Base-by-base conservation (phyloP, 768 basidiomycete species). In the Termitomyces sp. region DNA sequence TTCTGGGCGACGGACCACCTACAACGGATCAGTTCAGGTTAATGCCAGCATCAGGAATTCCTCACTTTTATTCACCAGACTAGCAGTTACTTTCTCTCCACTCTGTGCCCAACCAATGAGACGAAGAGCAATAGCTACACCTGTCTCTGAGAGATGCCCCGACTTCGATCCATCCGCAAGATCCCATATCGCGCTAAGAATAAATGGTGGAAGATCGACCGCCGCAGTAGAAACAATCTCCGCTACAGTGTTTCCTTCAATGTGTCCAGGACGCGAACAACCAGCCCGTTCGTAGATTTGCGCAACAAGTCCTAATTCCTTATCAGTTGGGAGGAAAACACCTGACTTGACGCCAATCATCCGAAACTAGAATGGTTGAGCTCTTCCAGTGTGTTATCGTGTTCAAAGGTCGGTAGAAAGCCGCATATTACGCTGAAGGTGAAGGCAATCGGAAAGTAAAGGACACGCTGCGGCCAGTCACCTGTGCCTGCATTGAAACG, bases 21-120 rank as follows among this genome's bases (percentile, higher is more conserved):
- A 63, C 45, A 9, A 61, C 49, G 32, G 20, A 60, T 60, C 28
- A 59, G 58, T n/a, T 60, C 24, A 48, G 58, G 20, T 59, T 36
- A 66, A 38, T 4, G 13, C 4, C 13, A 24, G 46, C 7, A 33
- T 33, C 46, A 32, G 2, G 48, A 2, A 22, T 18, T 18, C 77
- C 84, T 67, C 60, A 89, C 88, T 67, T 71, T 74, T 78, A 2
- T 70, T 68, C 35, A 81, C 69, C 60, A 84, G 67, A 33, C 75
- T 73, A 44, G 77, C 77, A 20, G 71, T 71, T 22, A 82, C 69
- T 12, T 68, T 66, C 65, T 77, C 77, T 38, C 78, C 86, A 39
- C 78, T 76, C 71, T 90, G 90, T 4, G 85, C 82, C 79, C 85
- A 84, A 4, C 85, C 87, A 63, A 90, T 87, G 36, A 90, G 70